Conservation (phyloP, 78 protist genomes). For the Fonticula alba region DNA sequence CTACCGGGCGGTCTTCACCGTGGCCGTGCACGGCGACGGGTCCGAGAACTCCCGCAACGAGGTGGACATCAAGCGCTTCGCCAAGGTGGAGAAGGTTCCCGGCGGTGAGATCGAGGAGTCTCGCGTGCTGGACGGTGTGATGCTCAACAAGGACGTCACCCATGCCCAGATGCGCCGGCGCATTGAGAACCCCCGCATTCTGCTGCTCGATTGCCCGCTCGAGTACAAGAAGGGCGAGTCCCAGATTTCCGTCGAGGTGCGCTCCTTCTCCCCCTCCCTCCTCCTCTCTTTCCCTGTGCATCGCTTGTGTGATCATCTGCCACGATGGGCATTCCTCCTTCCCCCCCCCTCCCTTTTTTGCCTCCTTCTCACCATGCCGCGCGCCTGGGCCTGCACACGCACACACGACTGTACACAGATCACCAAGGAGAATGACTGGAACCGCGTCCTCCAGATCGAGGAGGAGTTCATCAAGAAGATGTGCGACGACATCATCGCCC, state of each 20-base stretch:
- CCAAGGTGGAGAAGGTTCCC: slow-evolving; percentile 87
- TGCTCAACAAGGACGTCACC: slow-evolving; percentile 93
- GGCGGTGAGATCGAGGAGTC: slow-evolving; percentile 90
- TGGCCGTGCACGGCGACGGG: slow-evolving; percentile 18
- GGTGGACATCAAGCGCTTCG: slow-evolving; percentile 90
- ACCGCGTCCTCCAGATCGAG: slow-evolving; percentile 60
- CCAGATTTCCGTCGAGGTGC: not conserved
- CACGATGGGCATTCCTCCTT: no score
- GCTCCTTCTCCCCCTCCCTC: not conserved
- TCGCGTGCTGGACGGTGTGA: slow-evolving; percentile 81
- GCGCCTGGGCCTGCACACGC: no score
- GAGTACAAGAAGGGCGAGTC: slow-evolving; percentile 96
- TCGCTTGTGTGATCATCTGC: not conserved
- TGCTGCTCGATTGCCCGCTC: slow-evolving; percentile 90
- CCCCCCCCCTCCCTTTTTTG: no score
- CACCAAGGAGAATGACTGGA: slow-evolving; percentile 63
- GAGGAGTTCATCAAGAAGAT: slow-evolving; percentile 72
- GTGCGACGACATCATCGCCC: slow-evolving; percentile 60
- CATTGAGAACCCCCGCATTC: slow-evolving; percentile 88
- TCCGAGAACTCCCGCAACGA: slow-evolving; percentile 51
- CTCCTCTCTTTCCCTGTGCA: not conserved
- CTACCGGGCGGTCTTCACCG: slow-evolving; percentile 81
- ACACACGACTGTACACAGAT: slow-evolving; percentile 11
- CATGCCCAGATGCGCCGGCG: slow-evolving; percentile 88
- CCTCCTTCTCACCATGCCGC: no score